Evolutionary conservation across 352 stramenopile species (phyloP).

Genomic region (Phytophthora meadii): DNA sequence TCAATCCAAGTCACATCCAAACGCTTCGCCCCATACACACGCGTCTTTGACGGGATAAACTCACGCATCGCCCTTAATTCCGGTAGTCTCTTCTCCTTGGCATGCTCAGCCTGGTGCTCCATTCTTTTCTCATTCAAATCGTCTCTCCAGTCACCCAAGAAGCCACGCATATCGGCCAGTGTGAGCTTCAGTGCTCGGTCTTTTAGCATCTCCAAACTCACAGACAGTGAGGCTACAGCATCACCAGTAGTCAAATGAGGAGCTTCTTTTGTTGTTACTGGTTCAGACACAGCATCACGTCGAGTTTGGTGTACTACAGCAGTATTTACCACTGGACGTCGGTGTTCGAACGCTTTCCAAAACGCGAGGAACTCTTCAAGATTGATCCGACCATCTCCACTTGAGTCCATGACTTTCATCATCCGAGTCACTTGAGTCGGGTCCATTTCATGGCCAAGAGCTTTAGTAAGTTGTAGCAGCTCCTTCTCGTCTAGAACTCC

Average conservation of each 20-base stretch:
- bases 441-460: constrained; percentile 59
- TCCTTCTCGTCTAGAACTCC: constrained; percentile 64
- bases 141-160: constrained; percentile 67
- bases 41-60: constrained; percentile 54
- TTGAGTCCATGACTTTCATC: constrained; percentile 67
- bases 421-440: constrained; percentile 55
- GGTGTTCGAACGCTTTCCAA: constrained; percentile 67
- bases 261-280: background rate
- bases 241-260: constrained; percentile 27
- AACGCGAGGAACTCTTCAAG: constrained; percentile 74
- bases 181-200: constrained; percentile 55
- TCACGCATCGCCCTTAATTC: constrained; percentile 15
- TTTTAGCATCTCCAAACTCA: constrained; percentile 62
- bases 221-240: constrained; percentile 41
- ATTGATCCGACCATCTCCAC: constrained; percentile 62
- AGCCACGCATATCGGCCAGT: constrained; percentile 49
- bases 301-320: constrained; percentile 26
- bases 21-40: constrained; percentile 48
- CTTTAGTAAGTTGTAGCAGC: constrained; percentile 50
- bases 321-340: constrained; percentile 18
- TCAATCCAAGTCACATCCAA: constrained; percentile 76
- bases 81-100: constrained; percentile 19
- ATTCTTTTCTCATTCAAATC: constrained; percentile 41
- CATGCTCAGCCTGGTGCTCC: constrained; percentile 38
- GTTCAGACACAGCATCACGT: constrained; percentile 25